These are phyloP conservation scores for Verticillium longisporum DNA, from an alignment of 2,329 filamentous ascomycete genomes.

Conservation along the genomic window DNA sequence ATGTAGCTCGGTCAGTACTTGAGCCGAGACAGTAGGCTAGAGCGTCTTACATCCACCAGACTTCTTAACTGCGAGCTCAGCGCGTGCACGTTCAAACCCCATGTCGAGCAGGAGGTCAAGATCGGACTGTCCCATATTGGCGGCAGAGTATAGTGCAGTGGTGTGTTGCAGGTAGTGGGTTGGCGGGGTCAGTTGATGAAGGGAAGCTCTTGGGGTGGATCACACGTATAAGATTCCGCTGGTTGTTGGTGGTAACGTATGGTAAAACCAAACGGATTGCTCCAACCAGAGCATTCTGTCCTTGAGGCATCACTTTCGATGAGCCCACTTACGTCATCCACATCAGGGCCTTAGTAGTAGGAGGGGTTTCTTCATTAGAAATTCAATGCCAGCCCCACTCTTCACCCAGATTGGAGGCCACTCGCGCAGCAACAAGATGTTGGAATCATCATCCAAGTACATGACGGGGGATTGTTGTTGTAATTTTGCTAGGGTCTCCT, in stretches of 20 bases:
- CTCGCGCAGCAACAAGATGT: too few species aligned
- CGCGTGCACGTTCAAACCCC: slow-evolving; percentile 78
- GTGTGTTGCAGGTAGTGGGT: background rate
- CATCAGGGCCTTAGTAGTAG: background rate
- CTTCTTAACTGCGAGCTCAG: slow-evolving; percentile 78
- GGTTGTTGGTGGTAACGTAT: background rate
- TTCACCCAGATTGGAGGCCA: too few species aligned
- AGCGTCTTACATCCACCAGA: slow-evolving; percentile 63
- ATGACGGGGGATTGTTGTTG: too few species aligned
- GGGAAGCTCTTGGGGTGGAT: background rate
- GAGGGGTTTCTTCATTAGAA: background rate
- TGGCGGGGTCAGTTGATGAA: background rate
- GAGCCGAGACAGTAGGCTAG: slow-evolving; percentile 1
- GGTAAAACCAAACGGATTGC: background rate
- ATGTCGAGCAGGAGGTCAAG: slow-evolving; percentile 58
- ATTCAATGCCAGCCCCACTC: too few species aligned
- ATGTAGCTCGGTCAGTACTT: slow-evolving; percentile 1
- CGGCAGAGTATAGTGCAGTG: slow-evolving; percentile 4
- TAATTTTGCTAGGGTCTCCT: too few species aligned
- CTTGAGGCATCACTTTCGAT: background rate
- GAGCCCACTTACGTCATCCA: background rate
- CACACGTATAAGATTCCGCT: background rate
- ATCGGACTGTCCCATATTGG: slow-evolving; percentile 50
- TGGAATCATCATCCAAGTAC: too few species aligned
- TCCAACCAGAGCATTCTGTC: background rate